These are phyloP conservation scores for Mortierella sp. DNA, from an alignment of 371 early-diverging fungal species.

Conservation along the genomic window DNA sequence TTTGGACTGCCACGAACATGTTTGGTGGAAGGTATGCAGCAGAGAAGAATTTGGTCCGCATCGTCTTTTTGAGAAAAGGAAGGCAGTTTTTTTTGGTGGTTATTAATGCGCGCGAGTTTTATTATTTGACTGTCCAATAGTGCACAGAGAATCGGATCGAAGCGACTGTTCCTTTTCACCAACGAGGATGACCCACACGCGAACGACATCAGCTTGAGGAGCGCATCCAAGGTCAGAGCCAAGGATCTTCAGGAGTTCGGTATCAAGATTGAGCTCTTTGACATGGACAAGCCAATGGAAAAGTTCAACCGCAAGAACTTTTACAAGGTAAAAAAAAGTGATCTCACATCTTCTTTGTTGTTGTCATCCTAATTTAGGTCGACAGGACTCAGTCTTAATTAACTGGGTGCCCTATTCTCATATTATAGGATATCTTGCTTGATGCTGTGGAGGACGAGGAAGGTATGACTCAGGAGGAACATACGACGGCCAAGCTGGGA, in stretches of 20 bases:
- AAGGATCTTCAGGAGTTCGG: conserved; percentile 68
- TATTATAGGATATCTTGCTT: conserved; percentile 35
- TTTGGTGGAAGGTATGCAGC: conserved; percentile 65
- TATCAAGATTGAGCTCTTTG: conserved; percentile 71
- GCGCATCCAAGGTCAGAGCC: conserved; percentile 70
- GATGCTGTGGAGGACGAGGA: conserved; percentile 32
- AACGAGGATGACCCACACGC: conserved; percentile 75
- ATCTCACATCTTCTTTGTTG: not conserved
- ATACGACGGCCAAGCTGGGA: conserved; percentile 56
- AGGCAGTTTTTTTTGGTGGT: not conserved
- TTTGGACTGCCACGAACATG: conserved; percentile 72
- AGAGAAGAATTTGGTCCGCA: not conserved
- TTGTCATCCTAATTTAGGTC: too few relatives aligned
- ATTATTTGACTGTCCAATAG: conserved; percentile 10
- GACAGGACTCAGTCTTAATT: not conserved
- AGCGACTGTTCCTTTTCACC: conserved; percentile 78
- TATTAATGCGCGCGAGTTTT: not conserved
- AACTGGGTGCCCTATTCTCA: not conserved
- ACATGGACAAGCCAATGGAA: conserved; percentile 61
- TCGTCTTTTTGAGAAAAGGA: not conserved
- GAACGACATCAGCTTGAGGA: conserved; percentile 59
- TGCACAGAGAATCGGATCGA: conserved; percentile 64
- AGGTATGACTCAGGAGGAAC: conserved; percentile 12
- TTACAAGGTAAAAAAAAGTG: conserved; percentile 59
- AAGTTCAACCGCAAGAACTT: conserved; percentile 62